Evolutionary conservation across 306 rosid species (phyloP), one percentile per base, ranked within the genome.

Genomic region (Prunus padus): DNA sequence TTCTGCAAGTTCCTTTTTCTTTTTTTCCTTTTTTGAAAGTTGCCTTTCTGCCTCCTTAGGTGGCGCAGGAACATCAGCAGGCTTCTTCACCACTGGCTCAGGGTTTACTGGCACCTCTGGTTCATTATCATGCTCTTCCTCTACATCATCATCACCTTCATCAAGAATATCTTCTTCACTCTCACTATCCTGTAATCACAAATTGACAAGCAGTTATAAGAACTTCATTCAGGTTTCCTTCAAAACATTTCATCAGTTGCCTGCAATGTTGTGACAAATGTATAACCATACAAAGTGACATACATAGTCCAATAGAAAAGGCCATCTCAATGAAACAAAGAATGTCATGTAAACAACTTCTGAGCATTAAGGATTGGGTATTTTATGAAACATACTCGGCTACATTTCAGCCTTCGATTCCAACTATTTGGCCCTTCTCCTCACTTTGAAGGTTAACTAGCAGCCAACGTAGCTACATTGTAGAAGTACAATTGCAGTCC

Each of bases 1-100:
- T 82, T 95, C 99, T 7, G 86, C 99, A 82, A 95, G 97, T 65
- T 90, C 99, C 85, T 90, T 95, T 77, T 95, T 95, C 87, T 95
- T 95, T 83, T 81, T 89, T 76, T 95, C 99, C 72, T 92, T 95
- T 65, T 95, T 95, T 11, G 97, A 87, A 62, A 95, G 97, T 65
- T 95, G 97, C 50, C 90, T 82, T 76, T 92, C 97, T 23, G 89
- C 72, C 84, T 95, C 97, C 88, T 90, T 92, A 33, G 93, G 88
- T 64, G 77, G 86, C 5, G 13, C 81, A 70, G 90, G 51, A 76
- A 84, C 87, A 72, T 86, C 92, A 76, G 77, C 72, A 55, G 79
- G 71, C 74, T 86, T 88, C 88, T 82, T 84, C 77, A 64, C 78
- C 80, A 70, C 90, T 20, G 88, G 83, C 82, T 88, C 93, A 42